Evolutionary conservation across 2,329 filamentous ascomycete genomes (phyloP).

Genomic region (Microdochium trichocladiopsis): DNA sequence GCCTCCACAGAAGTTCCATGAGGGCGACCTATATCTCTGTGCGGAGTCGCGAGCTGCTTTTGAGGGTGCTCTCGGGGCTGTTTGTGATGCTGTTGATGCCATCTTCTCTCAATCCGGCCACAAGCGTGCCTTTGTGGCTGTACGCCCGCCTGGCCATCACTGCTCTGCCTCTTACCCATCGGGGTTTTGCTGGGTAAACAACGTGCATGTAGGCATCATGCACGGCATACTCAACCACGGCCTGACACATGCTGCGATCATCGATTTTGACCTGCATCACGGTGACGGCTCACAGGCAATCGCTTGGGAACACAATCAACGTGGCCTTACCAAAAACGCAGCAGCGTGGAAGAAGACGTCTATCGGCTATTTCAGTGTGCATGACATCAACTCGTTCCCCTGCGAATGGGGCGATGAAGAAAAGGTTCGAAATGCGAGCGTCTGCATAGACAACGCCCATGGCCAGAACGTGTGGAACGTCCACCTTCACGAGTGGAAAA

Average conservation of each 20-base stretch:
- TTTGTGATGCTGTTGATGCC: constrained; percentile 85
- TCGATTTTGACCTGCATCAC: constrained; percentile 88
- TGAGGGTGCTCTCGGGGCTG: constrained; percentile 84
- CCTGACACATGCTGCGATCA: constrained; percentile 86
- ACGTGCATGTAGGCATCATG: constrained; percentile 93
- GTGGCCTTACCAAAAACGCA: constrained; percentile 64
- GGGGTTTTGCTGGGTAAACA: constrained; percentile 98
- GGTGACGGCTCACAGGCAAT: constrained; percentile 95
- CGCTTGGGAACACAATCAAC: constrained; percentile 81
- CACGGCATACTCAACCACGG: constrained; percentile 79
- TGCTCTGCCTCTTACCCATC: constrained; percentile 86
- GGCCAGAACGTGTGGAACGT: constrained; percentile 95
- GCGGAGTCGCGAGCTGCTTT: constrained; percentile 79
- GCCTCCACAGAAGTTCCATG: constrained; percentile 59
- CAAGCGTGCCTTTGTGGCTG: constrained; percentile 80
- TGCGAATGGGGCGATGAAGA: constrained; percentile 91
- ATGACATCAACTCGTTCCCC: constrained; percentile 98
- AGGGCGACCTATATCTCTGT: constrained; percentile 88
- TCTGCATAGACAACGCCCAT: constrained; percentile 92
- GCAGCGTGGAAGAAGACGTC: constrained; percentile 73
- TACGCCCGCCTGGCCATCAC: constrained; percentile 91
- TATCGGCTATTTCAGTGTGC: constrained; percentile 93
- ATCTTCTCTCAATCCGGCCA: constrained; percentile 62
- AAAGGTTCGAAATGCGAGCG: constrained; percentile 87
- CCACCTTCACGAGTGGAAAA: constrained; percentile 83